These are phyloP conservation scores for Cordyceps cateniannulata DNA, from an alignment of 2,329 filamentous ascomycete species.

Conservation along the genomic window DNA sequence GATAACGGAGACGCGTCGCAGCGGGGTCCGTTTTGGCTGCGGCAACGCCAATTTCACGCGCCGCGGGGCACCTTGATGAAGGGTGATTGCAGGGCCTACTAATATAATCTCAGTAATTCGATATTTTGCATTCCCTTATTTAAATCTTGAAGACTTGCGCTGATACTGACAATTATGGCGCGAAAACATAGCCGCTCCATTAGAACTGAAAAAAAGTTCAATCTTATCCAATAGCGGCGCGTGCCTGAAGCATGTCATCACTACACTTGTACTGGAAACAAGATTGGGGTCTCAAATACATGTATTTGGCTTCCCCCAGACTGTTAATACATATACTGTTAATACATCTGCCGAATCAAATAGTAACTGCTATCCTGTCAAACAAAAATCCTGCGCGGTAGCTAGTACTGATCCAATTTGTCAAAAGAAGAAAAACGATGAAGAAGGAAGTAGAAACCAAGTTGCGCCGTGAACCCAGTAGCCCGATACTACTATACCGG, in stretches of 20 bases:
- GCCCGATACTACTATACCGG: neutral
- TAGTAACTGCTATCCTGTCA: neutral
- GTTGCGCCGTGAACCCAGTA: conserved; percentile 1
- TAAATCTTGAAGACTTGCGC: no score
- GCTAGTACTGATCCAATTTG: neutral
- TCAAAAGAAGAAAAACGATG: neutral
- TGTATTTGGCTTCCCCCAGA: no score
- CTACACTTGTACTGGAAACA: neutral
- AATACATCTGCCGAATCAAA: neutral
- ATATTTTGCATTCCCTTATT: neutral
- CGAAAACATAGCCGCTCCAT: no score
- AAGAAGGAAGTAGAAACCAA: neutral
- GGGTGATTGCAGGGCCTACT: neutral
- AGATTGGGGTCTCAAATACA: no score
- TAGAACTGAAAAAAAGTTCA: neutral
- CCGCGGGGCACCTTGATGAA: conserved; percentile 9
- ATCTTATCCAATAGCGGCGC: neutral
- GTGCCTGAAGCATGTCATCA: no score
- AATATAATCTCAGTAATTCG: neutral
- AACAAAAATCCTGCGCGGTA: neutral
- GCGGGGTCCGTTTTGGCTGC: conserved; percentile 12
- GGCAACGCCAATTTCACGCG: conserved; percentile 15
- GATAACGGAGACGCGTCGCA: conserved; percentile 25
- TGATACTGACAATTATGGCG: no score
- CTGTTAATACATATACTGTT: neutral